A percentile compares a stretch with the other conserved stretches of the same genome.
These are phyloP conservation scores for Abelmoschus esculentus DNA, from an alignment of 345 rosid species.

Conservation along the genomic window DNA sequence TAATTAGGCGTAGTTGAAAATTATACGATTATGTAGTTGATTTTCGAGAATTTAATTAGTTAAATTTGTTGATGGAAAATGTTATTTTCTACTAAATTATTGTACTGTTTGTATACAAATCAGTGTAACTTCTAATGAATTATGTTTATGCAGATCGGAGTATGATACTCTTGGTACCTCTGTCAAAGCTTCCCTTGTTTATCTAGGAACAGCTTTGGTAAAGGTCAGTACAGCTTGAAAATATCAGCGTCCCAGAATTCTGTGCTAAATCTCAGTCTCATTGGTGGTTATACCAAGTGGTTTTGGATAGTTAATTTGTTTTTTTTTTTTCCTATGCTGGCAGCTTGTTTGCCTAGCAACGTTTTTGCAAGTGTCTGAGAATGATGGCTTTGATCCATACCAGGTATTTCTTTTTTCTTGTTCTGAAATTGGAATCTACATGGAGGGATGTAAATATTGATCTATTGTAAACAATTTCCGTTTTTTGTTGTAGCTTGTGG, in stretches of 20 bases:
- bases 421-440: neutral
- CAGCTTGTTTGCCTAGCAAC: conserved; percentile 98
- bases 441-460: neutral
- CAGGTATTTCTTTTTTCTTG: conserved; percentile 44
- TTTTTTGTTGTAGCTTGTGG: neutral
- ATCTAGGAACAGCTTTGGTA: conserved; percentile 79
- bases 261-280: neutral
- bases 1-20: neutral
- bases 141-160: conserved; percentile 56
- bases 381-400: conserved; percentile 73
- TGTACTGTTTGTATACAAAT: neutral
- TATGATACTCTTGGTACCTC: conserved; percentile 90
- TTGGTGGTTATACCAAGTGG: neutral
- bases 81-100: neutral
- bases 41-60: neutral
- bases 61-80: neutral
- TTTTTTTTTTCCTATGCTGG: conserved; percentile 7
- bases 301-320: neutral
- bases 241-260: neutral
- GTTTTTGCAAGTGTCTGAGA: conserved; percentile 83
- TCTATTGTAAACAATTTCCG: neutral
- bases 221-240: conserved; percentile 46
- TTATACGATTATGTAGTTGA: neutral
- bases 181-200: conserved; percentile 78
- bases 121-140: neutral